These are phyloP conservation scores for Parietaria judaica DNA, from an alignment of 306 rosid species.

Conservation along the genomic window DNA sequence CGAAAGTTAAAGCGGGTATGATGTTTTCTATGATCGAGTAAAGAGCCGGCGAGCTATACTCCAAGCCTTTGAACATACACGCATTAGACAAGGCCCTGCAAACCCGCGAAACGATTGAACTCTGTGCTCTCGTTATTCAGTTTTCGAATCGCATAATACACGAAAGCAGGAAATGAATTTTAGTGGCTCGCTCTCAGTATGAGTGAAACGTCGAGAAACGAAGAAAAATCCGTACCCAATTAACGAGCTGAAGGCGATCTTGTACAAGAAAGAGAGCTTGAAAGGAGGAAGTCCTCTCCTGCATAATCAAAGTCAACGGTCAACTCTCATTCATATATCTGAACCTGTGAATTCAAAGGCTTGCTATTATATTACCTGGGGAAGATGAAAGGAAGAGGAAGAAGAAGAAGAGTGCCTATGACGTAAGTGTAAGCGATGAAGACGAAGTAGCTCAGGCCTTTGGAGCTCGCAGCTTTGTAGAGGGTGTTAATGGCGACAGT, in stretches of 20 bases:
- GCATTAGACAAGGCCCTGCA: no score
- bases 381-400: conserved; percentile 40
- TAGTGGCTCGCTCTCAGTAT: conserved; percentile 14
- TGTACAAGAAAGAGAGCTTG: conserved; percentile 22
- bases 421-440: conserved; percentile 42
- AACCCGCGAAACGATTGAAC: neutral
- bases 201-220: neutral
- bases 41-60: no score
- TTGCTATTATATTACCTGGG: conserved; percentile 24
- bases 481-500: conserved; percentile 38
- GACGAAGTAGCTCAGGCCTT: conserved; percentile 47
- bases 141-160: no score
- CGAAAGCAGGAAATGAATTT: conserved; percentile 30
- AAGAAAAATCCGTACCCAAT: conserved; percentile 32
- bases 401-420: conserved; percentile 34
- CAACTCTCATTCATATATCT: no score
- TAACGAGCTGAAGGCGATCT: conserved; percentile 32
- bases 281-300: conserved; percentile 39
- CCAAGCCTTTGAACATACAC: no score
- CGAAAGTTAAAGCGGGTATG: no score
- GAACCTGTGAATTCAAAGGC: no score
- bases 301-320: neutral
- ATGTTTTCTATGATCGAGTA: no score
- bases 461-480: conserved; percentile 48
- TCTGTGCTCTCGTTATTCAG: conserved; percentile 24